phyloP scores from a whole-genome alignment of 2,329 filamentous ascomycete genomes.

The Trichoderma lentiforme region DNA sequence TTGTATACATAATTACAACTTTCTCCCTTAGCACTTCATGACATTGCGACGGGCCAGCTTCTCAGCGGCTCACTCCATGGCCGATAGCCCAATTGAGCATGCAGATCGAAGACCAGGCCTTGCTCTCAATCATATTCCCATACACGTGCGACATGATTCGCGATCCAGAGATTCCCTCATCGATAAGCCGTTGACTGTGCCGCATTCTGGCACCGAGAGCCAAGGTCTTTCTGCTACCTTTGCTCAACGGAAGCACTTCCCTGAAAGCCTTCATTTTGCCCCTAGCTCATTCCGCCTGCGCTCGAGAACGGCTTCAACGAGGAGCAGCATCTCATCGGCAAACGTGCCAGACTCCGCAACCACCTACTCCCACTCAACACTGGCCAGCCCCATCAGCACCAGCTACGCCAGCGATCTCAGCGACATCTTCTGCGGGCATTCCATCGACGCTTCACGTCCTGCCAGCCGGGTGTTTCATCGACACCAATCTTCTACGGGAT shows the following conservation, averaged over 20 bases:
- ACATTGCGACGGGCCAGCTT: conserved; percentile 7
- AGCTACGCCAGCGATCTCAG: conserved; percentile 35
- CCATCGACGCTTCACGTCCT: conserved; percentile 26
- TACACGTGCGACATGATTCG: conserved; percentile 18
- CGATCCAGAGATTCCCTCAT: conserved; percentile 16
- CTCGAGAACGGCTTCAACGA: conserved; percentile 37
- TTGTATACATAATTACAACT: neutral
- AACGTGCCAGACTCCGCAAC: conserved; percentile 39
- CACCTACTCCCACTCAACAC: conserved; percentile 34
- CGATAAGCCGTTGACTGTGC: conserved; percentile 21
- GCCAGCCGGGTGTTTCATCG: conserved; percentile 32
- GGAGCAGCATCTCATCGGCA: conserved; percentile 38
- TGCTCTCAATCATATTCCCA: conserved; percentile 6
- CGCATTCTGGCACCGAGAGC: conserved; percentile 20
- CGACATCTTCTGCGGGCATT: conserved; percentile 31
- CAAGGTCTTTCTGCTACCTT: neutral
- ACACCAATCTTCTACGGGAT: conserved; percentile 33
- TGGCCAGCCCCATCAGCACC: conserved; percentile 37
- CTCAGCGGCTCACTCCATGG: conserved; percentile 19
- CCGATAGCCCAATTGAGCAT: conserved; percentile 14
- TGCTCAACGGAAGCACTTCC: conserved; percentile 26
- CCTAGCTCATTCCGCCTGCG: conserved; percentile 30
- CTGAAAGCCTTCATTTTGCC: conserved; percentile 31
- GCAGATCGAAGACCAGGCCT: conserved; percentile 15
- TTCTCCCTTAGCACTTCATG: neutral